Evolutionary conservation across 2,329 filamentous ascomycete species (phyloP).

Genomic region (Daldinia sp.): DNA sequence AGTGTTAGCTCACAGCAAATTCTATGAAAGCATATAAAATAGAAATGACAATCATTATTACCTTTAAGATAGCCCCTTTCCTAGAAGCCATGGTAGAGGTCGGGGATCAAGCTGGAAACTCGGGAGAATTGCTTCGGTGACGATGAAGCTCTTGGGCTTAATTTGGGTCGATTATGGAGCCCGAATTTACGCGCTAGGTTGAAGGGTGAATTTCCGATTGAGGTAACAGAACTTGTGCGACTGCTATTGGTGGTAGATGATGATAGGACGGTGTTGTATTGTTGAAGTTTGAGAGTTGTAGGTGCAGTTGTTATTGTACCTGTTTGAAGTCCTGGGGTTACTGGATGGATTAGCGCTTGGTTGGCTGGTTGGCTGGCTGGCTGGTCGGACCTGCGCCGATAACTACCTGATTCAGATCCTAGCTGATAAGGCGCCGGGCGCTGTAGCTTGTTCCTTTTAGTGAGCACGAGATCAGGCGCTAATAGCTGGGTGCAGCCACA

Average conservation of each 20-base stretch:
- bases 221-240: constrained; percentile 14
- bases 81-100: constrained; percentile 75
- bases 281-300: constrained; percentile 28
- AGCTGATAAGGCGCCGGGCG: constrained; percentile 38
- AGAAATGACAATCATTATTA: constrained; percentile 54
- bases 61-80: constrained; percentile 94
- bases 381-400: constrained; percentile 32
- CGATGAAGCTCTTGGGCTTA: neutral
- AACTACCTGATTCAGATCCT: constrained; percentile 30
- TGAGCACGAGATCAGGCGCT: constrained; percentile 33
- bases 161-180: constrained; percentile 11
- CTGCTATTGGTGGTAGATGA: constrained; percentile 13
- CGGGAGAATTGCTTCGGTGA: constrained; percentile 3
- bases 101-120: constrained; percentile 20
- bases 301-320: constrained; percentile 17
- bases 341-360: constrained; percentile 21
- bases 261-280: constrained; percentile 18
- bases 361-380: constrained; percentile 4
- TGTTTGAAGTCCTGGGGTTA: constrained; percentile 19
- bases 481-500: constrained; percentile 35
- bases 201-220: neutral
- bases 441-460: constrained; percentile 16
- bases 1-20: constrained; percentile 19
- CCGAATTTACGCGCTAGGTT: constrained; percentile 14
- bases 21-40: constrained; percentile 8